Percentiles rank a stretch among this genome's conserved stretches.
Conservation (phyloP, 441 rosid genomes). For the Kokia cookei region DNA sequence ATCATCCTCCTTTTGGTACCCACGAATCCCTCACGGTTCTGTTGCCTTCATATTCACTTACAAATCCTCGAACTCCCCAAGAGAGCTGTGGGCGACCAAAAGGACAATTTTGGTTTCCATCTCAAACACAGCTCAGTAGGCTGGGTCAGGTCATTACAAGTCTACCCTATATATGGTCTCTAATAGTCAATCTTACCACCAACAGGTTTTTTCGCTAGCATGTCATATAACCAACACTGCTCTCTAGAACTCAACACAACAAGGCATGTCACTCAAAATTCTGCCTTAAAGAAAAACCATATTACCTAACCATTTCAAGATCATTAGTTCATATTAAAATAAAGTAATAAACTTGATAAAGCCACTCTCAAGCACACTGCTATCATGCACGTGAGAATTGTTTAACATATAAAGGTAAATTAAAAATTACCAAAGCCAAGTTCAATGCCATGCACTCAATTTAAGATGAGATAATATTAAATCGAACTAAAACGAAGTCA, state of each 20-base stretch:
- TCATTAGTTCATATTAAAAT: background rate
- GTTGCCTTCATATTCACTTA: too few species aligned
- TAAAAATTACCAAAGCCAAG: background rate
- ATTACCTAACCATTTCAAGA: background rate
- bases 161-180: background rate
- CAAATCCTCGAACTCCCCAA: too few species aligned
- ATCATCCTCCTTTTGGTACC: too few species aligned
- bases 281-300: background rate
- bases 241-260: background rate
- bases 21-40: too few species aligned
- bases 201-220: background rate
- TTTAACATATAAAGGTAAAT: background rate
- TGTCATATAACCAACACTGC: background rate
- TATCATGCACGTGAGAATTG: background rate
- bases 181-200: background rate
- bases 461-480: background rate
- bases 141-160: too few species aligned
- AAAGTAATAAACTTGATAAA: background rate
- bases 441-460: background rate
- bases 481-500: background rate
- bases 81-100: too few species aligned
- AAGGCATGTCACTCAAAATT: background rate
- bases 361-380: background rate
- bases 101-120: too few species aligned
- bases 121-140: too few species aligned